phyloP scores from a whole-genome alignment of 345 rosid species.

The Hirschfeldia incana region DNA sequence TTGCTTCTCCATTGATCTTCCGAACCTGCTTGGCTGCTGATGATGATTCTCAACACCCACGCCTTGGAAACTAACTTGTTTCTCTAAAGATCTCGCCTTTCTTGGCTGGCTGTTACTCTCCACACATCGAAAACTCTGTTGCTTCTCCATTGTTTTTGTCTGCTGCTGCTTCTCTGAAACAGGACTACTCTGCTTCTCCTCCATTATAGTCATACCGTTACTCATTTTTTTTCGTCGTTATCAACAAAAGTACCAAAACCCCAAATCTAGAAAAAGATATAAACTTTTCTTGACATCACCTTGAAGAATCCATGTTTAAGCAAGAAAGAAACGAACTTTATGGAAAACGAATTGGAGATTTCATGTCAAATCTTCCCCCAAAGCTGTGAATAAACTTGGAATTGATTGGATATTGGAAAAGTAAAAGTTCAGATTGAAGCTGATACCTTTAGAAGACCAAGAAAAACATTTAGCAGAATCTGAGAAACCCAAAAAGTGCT shows the following conservation, averaged over 20 bases:
- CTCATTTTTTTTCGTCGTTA: constrained; percentile 26
- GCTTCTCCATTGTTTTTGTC: constrained; percentile 46
- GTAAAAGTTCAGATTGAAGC: neutral
- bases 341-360: constrained; percentile 2
- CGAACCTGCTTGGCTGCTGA: constrained; percentile 43
- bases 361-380: neutral
- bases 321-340: constrained; percentile 13
- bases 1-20: constrained; percentile 52
- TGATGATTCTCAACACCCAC: constrained; percentile 50
- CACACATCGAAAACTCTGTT: constrained; percentile 42
- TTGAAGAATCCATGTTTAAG: constrained; percentile 13
- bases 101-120: constrained; percentile 51
- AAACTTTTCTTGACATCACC: constrained; percentile 20
- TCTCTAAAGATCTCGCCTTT: constrained; percentile 48
- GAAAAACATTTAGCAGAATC: constrained; percentile 9
- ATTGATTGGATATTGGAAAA: constrained; percentile 3
- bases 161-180: constrained; percentile 24
- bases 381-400: constrained; percentile 18
- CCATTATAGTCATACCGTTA: constrained; percentile 37
- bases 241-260: constrained; percentile 20
- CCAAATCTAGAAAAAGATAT: constrained; percentile 9
- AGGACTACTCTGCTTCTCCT: constrained; percentile 40
- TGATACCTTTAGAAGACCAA: constrained; percentile 9
- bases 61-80: constrained; percentile 57
- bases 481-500: neutral